These are phyloP conservation scores for Tricharina praecox DNA, from an alignment of 495 filamentous ascomycete genomes.

Conservation along the genomic window DNA sequence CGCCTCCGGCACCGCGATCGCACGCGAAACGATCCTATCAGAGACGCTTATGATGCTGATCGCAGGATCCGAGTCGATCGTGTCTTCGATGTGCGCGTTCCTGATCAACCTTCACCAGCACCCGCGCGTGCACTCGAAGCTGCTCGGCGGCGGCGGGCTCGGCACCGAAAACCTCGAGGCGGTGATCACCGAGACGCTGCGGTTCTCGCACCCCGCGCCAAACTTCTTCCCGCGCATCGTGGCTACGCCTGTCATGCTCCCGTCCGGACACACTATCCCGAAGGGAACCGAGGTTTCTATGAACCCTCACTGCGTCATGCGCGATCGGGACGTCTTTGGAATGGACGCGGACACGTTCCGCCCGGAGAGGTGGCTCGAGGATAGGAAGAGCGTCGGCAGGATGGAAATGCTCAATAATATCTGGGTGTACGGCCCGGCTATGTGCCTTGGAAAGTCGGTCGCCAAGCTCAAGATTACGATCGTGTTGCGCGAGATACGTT, in stretches of 20 bases:
- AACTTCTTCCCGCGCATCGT: constrained; percentile 39
- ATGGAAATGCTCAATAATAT: constrained; percentile 38
- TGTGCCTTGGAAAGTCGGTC: constrained; percentile 9
- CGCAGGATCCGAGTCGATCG: constrained; percentile 48
- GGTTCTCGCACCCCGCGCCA: constrained; percentile 42
- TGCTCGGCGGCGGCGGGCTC: not conserved
- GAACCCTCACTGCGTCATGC: constrained; percentile 18
- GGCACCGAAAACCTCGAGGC: constrained; percentile 33
- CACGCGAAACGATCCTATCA: not conserved
- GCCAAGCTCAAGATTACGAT: not conserved
- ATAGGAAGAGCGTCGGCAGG: constrained; percentile 30
- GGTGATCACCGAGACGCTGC: constrained; percentile 49
- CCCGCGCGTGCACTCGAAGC: constrained; percentile 28
- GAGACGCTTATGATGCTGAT: constrained; percentile 13
- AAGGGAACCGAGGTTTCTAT: constrained; percentile 8
- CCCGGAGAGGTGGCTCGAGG: constrained; percentile 39
- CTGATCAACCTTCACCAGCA: constrained; percentile 38
- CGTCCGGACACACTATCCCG: constrained; percentile 7
- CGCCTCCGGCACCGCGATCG: not conserved
- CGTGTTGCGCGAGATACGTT: not conserved
- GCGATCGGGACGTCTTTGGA: constrained; percentile 32
- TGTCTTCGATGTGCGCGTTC: constrained; percentile 39
- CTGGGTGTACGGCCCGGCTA: constrained; percentile 12
- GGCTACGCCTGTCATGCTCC: constrained; percentile 13
- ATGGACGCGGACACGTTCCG: constrained; percentile 32